phyloP scores from a whole-genome alignment of 2,329 filamentous ascomycete genomes.

The Cladorrhinum sp. region DNA sequence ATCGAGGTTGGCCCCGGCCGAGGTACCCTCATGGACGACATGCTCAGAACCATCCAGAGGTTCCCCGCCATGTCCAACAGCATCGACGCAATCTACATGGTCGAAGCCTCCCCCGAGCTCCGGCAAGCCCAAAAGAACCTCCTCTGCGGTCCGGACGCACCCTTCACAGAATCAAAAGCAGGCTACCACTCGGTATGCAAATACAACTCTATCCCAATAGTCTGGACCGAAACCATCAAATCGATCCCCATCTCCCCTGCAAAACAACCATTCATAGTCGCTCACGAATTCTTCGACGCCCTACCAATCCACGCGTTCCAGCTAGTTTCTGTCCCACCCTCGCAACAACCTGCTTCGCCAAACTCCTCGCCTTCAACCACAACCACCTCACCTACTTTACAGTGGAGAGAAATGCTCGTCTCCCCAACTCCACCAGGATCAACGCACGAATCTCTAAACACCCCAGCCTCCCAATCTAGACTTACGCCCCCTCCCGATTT shows the following conservation, averaged over 20 bases:
- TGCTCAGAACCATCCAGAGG: constrained; percentile 78
- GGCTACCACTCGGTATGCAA: constrained; percentile 75
- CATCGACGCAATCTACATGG: constrained; percentile 85
- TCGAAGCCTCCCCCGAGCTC: constrained; percentile 85
- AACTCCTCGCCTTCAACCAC: constrained; percentile 39
- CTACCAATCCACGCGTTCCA: constrained; percentile 95
- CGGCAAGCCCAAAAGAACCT: constrained; percentile 74
- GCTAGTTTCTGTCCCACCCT: constrained; percentile 51
- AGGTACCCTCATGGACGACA: constrained; percentile 95
- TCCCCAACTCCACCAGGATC: constrained; percentile 59
- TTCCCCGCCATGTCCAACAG: constrained; percentile 75
- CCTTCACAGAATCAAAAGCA: constrained; percentile 66
- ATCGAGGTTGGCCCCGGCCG: constrained; percentile 93
- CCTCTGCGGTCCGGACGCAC: constrained; percentile 69
- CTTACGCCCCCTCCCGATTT: constrained; percentile 71
- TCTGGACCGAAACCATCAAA: constrained; percentile 87
- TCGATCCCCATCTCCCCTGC: constrained; percentile 68
- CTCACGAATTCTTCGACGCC: constrained; percentile 98
- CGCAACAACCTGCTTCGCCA: constrained; percentile 38
- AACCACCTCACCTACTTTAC: constrained; percentile 39
- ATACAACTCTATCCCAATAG: constrained; percentile 68
- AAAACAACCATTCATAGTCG: constrained; percentile 86
- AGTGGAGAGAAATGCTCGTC: constrained; percentile 84
- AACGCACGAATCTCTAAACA: constrained; percentile 52
- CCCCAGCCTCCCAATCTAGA: constrained; percentile 48